Evolutionary conservation across 1,139 yeast genomes (phyloP).

Genomic region (Hansenula anomala): DNA sequence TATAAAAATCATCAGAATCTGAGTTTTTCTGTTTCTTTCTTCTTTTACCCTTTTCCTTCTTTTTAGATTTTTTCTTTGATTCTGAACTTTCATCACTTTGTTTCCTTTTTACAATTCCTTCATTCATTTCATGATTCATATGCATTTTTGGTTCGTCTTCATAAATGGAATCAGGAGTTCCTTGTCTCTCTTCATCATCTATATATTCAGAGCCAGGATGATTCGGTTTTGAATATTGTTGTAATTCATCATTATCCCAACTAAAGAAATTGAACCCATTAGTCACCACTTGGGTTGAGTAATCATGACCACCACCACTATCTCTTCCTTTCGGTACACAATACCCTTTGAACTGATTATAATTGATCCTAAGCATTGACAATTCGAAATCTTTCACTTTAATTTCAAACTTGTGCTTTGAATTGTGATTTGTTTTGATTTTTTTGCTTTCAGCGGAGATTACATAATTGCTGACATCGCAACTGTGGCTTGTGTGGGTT

Average conservation of each 20-base stretch:
- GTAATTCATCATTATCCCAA: conserved; percentile 19
- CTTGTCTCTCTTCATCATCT: neutral
- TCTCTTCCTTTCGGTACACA: neutral
- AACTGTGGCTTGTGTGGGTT: neutral
- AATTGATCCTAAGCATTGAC: conserved; percentile 14
- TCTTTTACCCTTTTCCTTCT: conserved; percentile 4
- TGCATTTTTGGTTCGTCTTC: conserved; percentile 4
- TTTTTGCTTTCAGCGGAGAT: no score
- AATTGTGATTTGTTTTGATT: no score
- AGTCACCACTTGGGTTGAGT: conserved; percentile 9
- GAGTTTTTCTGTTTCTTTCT: conserved; percentile 7
- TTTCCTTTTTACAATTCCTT: conserved; percentile 3
- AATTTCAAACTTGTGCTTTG: no score
- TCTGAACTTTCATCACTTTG: no score
- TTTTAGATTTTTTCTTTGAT: conserved; percentile 3
- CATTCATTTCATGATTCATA: conserved; percentile 9
- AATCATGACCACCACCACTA: neutral
- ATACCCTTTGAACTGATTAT: conserved; percentile 19
- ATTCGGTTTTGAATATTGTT: neutral
- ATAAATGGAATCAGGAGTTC: conserved; percentile 10
- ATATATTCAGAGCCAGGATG: neutral
- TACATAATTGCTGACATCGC: no score
- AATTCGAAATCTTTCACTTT: no score
- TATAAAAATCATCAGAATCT: conserved; percentile 11
- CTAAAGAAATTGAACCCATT: conserved; percentile 29